Conservation (phyloP, 2,329 filamentous ascomycete genomes). For the Arthroderma uncinatum region DNA sequence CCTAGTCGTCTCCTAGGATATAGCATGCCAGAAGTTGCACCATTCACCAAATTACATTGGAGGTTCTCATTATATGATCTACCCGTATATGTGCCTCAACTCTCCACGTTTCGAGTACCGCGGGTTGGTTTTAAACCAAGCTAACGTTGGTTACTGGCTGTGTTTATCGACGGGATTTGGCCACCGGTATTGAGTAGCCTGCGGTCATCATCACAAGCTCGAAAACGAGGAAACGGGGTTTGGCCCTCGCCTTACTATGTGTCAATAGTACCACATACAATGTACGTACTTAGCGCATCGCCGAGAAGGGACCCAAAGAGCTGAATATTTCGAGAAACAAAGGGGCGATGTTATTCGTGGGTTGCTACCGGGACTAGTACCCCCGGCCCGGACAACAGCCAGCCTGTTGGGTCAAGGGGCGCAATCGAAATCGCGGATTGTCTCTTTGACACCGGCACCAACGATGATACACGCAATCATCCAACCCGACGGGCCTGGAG, state of each 20-base stretch:
- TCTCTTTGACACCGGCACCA: constrained; percentile 1
- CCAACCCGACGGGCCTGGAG: constrained; percentile 1
- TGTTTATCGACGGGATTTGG: neutral
- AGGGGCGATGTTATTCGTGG: neutral
- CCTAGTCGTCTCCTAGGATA: neutral
- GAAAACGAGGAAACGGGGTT: neutral
- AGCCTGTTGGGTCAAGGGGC: neutral
- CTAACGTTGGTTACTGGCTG: neutral
- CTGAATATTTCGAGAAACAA: neutral
- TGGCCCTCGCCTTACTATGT: neutral
- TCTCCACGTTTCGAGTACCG: neutral
- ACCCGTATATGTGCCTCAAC: neutral
- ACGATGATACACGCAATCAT: neutral
- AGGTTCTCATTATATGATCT: neutral
- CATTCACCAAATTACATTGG: neutral
- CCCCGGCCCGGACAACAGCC: neutral
- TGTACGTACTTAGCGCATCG: neutral
- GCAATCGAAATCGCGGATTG: neutral
- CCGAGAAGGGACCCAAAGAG: neutral
- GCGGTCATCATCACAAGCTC: neutral
- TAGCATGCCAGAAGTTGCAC: neutral
- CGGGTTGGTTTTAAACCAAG: neutral
- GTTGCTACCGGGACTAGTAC: neutral
- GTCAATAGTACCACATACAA: neutral
- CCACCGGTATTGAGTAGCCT: neutral